Percentiles rank a stretch among this genome's conserved stretches.
These are phyloP conservation scores for Volvariella surrecta DNA, from an alignment of 1,284 basidiomycete genomes.

Conservation along the genomic window DNA sequence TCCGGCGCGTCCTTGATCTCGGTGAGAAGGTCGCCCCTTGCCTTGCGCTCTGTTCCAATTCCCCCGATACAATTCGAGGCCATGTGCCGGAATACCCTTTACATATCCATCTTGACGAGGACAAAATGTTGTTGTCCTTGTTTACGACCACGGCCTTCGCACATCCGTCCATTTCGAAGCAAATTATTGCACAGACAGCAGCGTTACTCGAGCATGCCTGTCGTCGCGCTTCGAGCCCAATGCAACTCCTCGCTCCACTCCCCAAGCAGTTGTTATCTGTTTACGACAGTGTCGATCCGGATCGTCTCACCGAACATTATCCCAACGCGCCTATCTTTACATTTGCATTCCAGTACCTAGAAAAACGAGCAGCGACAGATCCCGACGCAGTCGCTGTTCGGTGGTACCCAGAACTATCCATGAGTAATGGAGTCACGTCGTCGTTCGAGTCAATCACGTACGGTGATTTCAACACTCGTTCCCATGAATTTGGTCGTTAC, in stretches of 20 bases:
- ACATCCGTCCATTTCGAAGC: constrained; percentile 14
- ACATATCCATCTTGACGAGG: constrained; percentile 10
- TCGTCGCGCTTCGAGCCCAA: constrained; percentile 7
- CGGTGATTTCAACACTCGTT: constrained; percentile 25
- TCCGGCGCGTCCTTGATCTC: constrained; percentile 9
- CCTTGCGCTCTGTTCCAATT: neutral
- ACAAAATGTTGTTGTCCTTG: constrained; percentile 7
- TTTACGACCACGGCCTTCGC: constrained; percentile 10
- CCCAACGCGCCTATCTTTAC: constrained; percentile 14
- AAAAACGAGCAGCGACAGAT: constrained; percentile 19
- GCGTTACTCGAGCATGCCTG: constrained; percentile 12
- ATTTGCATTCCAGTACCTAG: constrained; percentile 31
- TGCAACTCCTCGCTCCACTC: constrained; percentile 18
- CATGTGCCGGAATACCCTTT: constrained; percentile 10
- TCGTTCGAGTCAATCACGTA: constrained; percentile 26
- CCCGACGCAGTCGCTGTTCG: constrained; percentile 26
- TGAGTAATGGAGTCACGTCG: constrained; percentile 10
- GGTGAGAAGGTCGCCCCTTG: neutral
- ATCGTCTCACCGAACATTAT: constrained; percentile 19
- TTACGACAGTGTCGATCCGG: constrained; percentile 20
- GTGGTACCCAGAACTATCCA: constrained; percentile 30
- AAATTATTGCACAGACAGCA: constrained; percentile 17
- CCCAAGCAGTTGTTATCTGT: constrained; percentile 24
- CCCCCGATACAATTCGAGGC: neutral
- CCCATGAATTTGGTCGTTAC: constrained; percentile 37